Conservation (phyloP, 73 alveolate species). For the Breviolum minutum region DNA sequence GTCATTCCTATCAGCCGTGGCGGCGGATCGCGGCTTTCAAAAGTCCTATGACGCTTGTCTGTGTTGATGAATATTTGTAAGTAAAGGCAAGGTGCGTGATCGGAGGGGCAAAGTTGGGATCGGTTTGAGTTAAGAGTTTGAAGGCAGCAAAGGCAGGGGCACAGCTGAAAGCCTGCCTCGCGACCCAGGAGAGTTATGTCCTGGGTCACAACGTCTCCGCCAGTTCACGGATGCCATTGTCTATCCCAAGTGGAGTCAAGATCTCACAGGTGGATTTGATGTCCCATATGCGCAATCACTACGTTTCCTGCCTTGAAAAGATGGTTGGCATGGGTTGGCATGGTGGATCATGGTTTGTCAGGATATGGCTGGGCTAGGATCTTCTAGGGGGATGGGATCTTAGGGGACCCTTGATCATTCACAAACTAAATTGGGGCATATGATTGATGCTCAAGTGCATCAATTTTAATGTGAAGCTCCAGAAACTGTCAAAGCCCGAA, state of each 20-base stretch:
- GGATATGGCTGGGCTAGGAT: not conserved
- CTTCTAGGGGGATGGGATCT: not conserved
- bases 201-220: slow-evolving; percentile 84
- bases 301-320: not conserved
- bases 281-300: slow-evolving; percentile 86
- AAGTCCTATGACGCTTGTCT: slow-evolving; percentile 23
- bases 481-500: no score
- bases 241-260: slow-evolving; percentile 29
- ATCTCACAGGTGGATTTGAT: slow-evolving; percentile 63
- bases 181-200: slow-evolving; percentile 16
- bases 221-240: slow-evolving; percentile 57
- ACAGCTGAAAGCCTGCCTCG: not conserved
- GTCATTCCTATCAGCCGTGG: slow-evolving; percentile 65
- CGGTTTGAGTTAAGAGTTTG: no score
- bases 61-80: not conserved
- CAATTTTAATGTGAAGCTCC: no score
- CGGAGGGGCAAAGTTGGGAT: no score
- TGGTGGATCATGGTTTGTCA: no score
- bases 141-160: not conserved
- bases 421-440: no score
- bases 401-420: not conserved
- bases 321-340: no score
- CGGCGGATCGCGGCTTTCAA: slow-evolving; percentile 38
- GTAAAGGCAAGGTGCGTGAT: no score
- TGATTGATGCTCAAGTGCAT: no score